A percentile compares a stretch with the other conserved stretches of the same genome.
These are phyloP conservation scores for Claviceps quebecensis DNA, from an alignment of 2,329 filamentous ascomycete genomes.

Conservation along the genomic window DNA sequence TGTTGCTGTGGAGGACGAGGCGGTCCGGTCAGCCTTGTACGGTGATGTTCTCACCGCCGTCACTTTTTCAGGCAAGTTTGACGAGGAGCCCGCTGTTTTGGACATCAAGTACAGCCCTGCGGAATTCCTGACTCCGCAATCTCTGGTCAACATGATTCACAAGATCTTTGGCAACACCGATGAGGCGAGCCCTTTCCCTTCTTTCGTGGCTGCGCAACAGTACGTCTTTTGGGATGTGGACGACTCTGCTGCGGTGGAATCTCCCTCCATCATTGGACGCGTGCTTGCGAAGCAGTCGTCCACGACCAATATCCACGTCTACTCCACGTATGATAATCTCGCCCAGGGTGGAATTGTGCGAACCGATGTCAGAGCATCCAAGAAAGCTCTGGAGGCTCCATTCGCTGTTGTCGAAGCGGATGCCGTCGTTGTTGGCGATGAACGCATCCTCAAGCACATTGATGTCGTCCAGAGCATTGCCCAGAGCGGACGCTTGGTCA, in stretches of 20 bases:
- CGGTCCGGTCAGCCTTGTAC: slow-evolving; percentile 73
- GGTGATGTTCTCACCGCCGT: slow-evolving; percentile 81
- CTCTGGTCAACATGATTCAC: slow-evolving; percentile 36
- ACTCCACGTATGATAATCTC: slow-evolving; percentile 50
- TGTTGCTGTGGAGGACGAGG: slow-evolving; percentile 57
- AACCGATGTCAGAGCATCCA: slow-evolving; percentile 72
- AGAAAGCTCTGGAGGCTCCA: slow-evolving; percentile 70
- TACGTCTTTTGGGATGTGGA: slow-evolving; percentile 93
- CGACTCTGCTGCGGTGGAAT: slow-evolving; percentile 50
- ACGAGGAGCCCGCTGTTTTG: slow-evolving; percentile 48
- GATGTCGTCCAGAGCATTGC: slow-evolving; percentile 60
- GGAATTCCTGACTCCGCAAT: slow-evolving; percentile 40
- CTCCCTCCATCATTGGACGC: slow-evolving; percentile 46
- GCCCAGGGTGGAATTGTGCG: slow-evolving; percentile 66
- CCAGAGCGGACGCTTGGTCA: slow-evolving; percentile 54
- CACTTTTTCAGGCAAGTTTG: slow-evolving; percentile 59
- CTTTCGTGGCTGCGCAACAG: slow-evolving; percentile 52
- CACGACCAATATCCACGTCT: slow-evolving; percentile 46
- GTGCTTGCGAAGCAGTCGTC: slow-evolving; percentile 59
- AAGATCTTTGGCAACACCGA: slow-evolving; percentile 41
- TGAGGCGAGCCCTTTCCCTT: slow-evolving; percentile 25
- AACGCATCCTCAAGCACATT: slow-evolving; percentile 66
- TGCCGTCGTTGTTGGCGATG: slow-evolving; percentile 62
- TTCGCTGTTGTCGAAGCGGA: slow-evolving; percentile 72
- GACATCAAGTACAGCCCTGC: slow-evolving; percentile 84